Conservation (phyloP, 495 filamentous ascomycete genomes). For the Daldinia grandis region DNA sequence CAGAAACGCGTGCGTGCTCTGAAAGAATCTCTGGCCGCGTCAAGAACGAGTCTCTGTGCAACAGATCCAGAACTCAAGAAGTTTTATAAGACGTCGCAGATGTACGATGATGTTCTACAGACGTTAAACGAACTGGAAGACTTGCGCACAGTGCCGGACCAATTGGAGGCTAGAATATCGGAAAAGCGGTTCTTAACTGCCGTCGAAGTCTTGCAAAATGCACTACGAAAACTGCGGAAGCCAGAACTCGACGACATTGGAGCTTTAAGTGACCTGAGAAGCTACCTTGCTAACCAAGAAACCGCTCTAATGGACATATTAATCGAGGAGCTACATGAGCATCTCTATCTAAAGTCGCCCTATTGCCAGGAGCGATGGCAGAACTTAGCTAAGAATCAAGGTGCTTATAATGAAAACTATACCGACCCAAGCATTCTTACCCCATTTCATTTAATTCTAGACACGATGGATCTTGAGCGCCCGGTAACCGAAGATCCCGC, state of each 20-base stretch:
- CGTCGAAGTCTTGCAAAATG: conserved; percentile 90
- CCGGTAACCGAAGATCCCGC: conserved; percentile 85
- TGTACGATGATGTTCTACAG: conserved; percentile 90
- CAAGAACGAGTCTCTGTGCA: conserved; percentile 81
- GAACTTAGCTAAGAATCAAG: conserved; percentile 64
- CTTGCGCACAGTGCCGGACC: conserved; percentile 88
- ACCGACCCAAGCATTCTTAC: conserved; percentile 56
- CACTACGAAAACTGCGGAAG: conserved; percentile 78
- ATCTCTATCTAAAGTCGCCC: conserved; percentile 95
- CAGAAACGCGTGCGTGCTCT: conserved; percentile 84
- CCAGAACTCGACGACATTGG: conserved; percentile 93
- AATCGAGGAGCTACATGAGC: conserved; percentile 95
- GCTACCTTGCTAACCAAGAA: conserved; percentile 93
- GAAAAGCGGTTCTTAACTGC: conserved; percentile 95
- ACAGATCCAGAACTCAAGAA: conserved; percentile 93
- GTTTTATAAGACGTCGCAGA: conserved; percentile 82
- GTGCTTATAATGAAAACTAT: conserved; percentile 52
- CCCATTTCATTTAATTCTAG: conserved; percentile 80
- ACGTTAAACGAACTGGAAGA: conserved; percentile 85
- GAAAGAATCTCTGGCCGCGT: conserved; percentile 81
- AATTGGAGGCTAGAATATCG: conserved; percentile 89
- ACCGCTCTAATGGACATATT: conserved; percentile 89
- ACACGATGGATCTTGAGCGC: conserved; percentile 71
- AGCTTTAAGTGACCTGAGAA: conserved; percentile 82
- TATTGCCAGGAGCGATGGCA: conserved; percentile 98